Base-by-base conservation (phyloP, 1,284 basidiomycete genomes). In the Cryptococcus wingfieldii region DNA sequence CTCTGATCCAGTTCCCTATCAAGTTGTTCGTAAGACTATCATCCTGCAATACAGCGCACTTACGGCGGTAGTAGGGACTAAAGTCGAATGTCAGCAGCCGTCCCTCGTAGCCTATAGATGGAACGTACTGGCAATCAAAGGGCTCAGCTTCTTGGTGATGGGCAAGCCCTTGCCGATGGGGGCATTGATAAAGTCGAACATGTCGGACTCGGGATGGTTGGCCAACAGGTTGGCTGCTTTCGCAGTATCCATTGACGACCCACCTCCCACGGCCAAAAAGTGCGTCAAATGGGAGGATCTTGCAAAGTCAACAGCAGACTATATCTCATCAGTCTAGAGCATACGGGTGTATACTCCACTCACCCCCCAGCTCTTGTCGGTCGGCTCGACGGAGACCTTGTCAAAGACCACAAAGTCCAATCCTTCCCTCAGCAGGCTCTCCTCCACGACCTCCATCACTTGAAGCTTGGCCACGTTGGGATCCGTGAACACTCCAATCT, bases 131-230 rank as follows among this genome's bases (percentile, higher is more conserved):
- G 93, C 93, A 60, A 98, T 93, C 45, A 98, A 80, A 16, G 95
- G 95, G 28, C 84, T 80, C 41, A 98, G 80, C 31, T 80, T 78
- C 72, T 89, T 80, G 31, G 83, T 80, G 61, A 98, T 88, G 2
- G 94, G 89, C 37, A 86, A 82, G 3, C 94, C 95, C 75, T 92
- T 93, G 53, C 94, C 94, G 59, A 98, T 83, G 0, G 94, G 94
- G 8, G 95, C 93, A 72, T 98, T 98, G 77, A 97, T 90, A 72
- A 96, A 98, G 72, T 98, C 95, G 78, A 90, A 87, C 31, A 98
- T 80, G 71, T 96, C 89, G 0, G 89, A 84, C 57, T 97, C 89
- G 61, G 88, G 88, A 80, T 97, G 97, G 38, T 59, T 59, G 19
- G 74, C 84, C 59, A 80, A 95, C 81, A 97, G 70, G 76, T 95